These are phyloP conservation scores for Penicillium manginii DNA, from an alignment of 495 filamentous ascomycete species.

Conservation along the genomic window DNA sequence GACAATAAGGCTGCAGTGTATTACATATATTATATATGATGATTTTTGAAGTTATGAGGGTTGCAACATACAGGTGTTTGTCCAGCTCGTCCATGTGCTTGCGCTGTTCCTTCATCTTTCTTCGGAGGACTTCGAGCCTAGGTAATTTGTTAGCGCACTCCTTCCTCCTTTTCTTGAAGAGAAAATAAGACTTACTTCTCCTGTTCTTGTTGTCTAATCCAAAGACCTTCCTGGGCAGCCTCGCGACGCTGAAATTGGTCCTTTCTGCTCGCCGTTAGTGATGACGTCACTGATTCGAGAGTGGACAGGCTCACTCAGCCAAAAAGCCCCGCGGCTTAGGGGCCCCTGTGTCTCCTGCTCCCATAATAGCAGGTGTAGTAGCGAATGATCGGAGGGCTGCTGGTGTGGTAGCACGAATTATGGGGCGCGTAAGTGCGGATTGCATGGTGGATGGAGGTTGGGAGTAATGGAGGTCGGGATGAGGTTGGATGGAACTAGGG, in stretches of 20 bases:
- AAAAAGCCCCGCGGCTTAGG: conserved; percentile 51
- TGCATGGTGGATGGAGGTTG: conserved; percentile 22
- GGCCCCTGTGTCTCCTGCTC: conserved; percentile 64
- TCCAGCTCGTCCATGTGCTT: conserved; percentile 77
- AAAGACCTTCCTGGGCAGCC: conserved; percentile 75
- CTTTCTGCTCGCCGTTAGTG: conserved; percentile 43
- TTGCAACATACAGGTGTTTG: conserved; percentile 69
- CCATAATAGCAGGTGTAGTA: conserved; percentile 58
- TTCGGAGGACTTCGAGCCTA: conserved; percentile 61
- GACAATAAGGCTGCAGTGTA: too few relatives aligned
- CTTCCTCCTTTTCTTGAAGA: not conserved
- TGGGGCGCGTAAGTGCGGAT: conserved; percentile 52
- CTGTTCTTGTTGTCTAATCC: conserved; percentile 75
- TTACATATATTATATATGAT: not conserved
- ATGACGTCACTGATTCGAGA: conserved; percentile 30
- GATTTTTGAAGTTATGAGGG: not conserved
- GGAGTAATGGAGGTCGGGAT: conserved; percentile 6
- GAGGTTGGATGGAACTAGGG: not conserved
- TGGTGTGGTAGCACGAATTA: conserved; percentile 42
- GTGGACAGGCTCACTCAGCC: conserved; percentile 37
- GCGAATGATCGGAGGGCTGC: conserved; percentile 58
- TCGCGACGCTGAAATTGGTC: conserved; percentile 88
- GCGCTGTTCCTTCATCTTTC: conserved; percentile 74
- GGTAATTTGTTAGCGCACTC: not conserved
- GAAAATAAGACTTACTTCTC: conserved; percentile 58